Evolutionary conservation across 768 basidiomycete genomes (phyloP).

Genomic region (Xanthoconium purpureum): DNA sequence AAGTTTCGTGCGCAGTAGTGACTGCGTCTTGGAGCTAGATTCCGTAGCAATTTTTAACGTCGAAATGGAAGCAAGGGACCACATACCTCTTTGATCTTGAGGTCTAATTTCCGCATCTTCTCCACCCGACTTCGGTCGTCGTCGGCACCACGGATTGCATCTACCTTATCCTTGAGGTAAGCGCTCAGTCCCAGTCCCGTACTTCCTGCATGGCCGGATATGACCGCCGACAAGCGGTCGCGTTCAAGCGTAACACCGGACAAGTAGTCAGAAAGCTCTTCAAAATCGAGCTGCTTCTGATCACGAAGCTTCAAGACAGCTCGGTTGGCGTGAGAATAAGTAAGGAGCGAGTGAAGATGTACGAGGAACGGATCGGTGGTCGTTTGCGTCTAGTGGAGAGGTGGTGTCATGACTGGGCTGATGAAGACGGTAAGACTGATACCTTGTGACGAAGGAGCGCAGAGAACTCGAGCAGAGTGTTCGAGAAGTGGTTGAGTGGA

Average conservation of each 20-base stretch:
- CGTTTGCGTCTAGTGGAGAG: constrained; percentile 65
- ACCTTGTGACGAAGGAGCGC: constrained; percentile 83
- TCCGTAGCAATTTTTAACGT: constrained; percentile 1
- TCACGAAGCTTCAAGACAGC: constrained; percentile 94
- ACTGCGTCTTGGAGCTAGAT: constrained; percentile 92
- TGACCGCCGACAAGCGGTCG: constrained; percentile 86
- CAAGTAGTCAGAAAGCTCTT: constrained; percentile 93
- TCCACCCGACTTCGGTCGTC: constrained; percentile 92
- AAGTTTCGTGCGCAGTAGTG: constrained; percentile 90
- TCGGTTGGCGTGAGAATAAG: constrained; percentile 91
- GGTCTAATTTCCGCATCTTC: constrained; percentile 88
- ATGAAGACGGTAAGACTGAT: constrained; percentile 20
- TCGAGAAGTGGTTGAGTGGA: constrained; percentile 94
- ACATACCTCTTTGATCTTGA: constrained; percentile 90
- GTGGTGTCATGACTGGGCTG: neutral
- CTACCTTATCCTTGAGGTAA: constrained; percentile 90
- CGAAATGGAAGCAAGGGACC: neutral
- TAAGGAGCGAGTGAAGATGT: constrained; percentile 87
- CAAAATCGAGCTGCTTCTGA: constrained; percentile 98
- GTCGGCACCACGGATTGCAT: constrained; percentile 87
- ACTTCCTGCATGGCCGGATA: constrained; percentile 84
- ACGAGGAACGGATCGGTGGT: constrained; percentile 88
- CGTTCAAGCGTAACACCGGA: constrained; percentile 91
- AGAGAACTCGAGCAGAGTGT: constrained; percentile 93
- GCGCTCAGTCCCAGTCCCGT: constrained; percentile 81